A percentile compares a stretch with the other conserved stretches of the same genome.
phyloP scores from a whole-genome alignment of 805 yeast species.

The Yamadazyma endophytica region DNA sequence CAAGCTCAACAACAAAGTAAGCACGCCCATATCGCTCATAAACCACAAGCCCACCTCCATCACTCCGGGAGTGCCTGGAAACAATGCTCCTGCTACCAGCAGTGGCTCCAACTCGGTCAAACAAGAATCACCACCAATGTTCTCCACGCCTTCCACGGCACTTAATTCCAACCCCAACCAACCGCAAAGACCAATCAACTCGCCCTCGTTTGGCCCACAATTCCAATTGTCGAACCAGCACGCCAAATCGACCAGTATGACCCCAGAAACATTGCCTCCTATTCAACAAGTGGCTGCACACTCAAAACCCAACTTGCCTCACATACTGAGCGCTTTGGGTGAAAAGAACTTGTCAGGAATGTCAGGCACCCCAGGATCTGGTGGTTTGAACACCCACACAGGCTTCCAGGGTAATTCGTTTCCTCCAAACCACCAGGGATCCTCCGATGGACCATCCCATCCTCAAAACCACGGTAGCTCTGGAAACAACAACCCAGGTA shows the following conservation, averaged over 20 bases:
- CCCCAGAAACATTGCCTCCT: slow-evolving; percentile 19
- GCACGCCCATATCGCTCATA: slow-evolving; percentile 28
- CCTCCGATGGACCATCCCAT: too few relatives aligned
- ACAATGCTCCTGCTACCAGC: neutral
- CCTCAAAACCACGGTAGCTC: neutral
- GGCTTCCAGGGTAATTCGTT: neutral
- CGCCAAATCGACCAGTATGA: neutral
- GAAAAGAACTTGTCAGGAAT: too few relatives aligned
- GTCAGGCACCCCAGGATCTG: neutral
- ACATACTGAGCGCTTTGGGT: too few relatives aligned
- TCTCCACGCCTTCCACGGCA: slow-evolving; percentile 37
- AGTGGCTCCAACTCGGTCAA: slow-evolving; percentile 5
- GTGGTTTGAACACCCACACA: slow-evolving; percentile 2
- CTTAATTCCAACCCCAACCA: slow-evolving; percentile 10
- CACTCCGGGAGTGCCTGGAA: neutral
- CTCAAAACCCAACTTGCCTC: slow-evolving; percentile 21
- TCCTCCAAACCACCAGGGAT: neutral
- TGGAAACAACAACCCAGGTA: neutral
- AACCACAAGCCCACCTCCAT: slow-evolving; percentile 7
- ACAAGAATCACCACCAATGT: slow-evolving; percentile 15
- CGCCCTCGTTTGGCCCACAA: slow-evolving; percentile 48
- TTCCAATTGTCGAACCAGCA: slow-evolving; percentile 20
- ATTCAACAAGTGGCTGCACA: slow-evolving; percentile 18
- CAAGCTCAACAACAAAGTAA: slow-evolving; percentile 12
- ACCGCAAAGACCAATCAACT: slow-evolving; percentile 13